These are phyloP conservation scores for Xylaria sp. DNA, from an alignment of 2,329 filamentous ascomycete genomes.

Conservation along the genomic window DNA sequence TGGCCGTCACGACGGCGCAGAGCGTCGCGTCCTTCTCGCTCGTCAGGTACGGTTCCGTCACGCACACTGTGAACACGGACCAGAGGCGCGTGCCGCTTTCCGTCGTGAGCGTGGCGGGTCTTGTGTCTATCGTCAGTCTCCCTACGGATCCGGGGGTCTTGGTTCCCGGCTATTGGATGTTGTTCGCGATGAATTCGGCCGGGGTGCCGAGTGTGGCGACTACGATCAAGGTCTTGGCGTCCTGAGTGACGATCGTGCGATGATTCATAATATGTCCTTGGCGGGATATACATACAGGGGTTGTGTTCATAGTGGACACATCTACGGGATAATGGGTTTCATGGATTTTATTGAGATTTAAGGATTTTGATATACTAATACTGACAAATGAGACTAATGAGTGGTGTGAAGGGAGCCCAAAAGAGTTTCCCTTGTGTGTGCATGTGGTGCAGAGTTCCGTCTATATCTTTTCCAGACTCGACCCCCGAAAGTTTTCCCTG, in stretches of 20 bases:
- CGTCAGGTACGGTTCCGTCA: conserved; percentile 58
- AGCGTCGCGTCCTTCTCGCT: conserved; percentile 53
- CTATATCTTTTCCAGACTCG: neutral
- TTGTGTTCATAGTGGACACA: neutral
- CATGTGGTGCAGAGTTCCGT: neutral
- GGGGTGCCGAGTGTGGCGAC: conserved; percentile 59
- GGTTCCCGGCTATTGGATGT: conserved; percentile 60
- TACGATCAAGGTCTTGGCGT: conserved; percentile 49
- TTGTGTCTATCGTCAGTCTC: conserved; percentile 53
- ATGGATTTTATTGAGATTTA: neutral
- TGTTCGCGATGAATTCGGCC: conserved; percentile 57
- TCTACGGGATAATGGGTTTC: neutral
- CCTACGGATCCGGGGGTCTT: conserved; percentile 58
- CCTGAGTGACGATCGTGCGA: conserved; percentile 9
- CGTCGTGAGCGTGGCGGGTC: conserved; percentile 37
- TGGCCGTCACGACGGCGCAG: conserved; percentile 50
- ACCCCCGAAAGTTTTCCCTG: neutral
- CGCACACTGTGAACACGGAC: conserved; percentile 65
- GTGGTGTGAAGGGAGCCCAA: neutral
- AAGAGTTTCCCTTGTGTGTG: neutral
- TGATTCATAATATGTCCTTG: neutral
- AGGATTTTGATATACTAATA: neutral
- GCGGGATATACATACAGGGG: neutral
- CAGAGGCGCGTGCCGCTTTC: conserved; percentile 60
- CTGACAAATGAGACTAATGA: conserved; percentile 6